Percentiles rank a stretch among this genome's conserved stretches.
Conservation (phyloP, 2,329 filamentous ascomycete species). For the Colletotrichum orchidophilum region DNA sequence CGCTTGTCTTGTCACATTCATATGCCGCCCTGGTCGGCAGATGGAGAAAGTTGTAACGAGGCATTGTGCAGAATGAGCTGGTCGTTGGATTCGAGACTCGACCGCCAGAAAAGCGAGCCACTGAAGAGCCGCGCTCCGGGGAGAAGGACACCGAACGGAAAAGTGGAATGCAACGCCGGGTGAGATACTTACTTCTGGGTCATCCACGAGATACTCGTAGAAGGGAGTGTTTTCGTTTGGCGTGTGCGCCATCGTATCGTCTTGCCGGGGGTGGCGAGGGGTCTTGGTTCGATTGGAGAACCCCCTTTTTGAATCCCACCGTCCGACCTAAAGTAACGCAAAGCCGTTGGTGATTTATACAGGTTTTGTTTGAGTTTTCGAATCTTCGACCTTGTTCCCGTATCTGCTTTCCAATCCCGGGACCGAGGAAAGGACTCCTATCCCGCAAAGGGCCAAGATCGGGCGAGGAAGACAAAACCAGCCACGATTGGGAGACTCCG, state of each 20-base stretch:
- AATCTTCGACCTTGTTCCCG: conserved; percentile 12
- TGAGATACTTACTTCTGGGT: conserved; percentile 26
- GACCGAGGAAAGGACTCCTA: conserved; percentile 10
- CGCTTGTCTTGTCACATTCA: not conserved
- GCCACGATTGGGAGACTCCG: conserved; percentile 19
- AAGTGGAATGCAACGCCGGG: not conserved
- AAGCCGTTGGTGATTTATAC: conserved; percentile 28
- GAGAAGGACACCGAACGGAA: not conserved
- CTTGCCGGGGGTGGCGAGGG: not conserved
- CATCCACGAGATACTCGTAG: conserved; percentile 28
- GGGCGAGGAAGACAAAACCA: conserved; percentile 10
- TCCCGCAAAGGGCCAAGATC: conserved; percentile 18
- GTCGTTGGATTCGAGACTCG: not conserved
- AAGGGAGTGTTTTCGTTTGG: conserved; percentile 19
- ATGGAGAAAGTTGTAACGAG: not conserved
- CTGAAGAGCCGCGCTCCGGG: not conserved
- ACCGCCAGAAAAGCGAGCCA: not conserved
- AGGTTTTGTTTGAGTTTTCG: not conserved
- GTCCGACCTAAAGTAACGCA: not conserved
- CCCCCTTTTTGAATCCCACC: conserved; percentile 19
- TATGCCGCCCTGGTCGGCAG: not conserved
- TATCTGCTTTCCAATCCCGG: not conserved
- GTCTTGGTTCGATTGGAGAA: conserved; percentile 5
- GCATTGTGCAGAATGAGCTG: not conserved
- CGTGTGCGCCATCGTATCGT: conserved; percentile 21